These are phyloP conservation scores for Seiridium cupressi DNA, from an alignment of 2,329 filamentous ascomycete genomes.

Conservation along the genomic window DNA sequence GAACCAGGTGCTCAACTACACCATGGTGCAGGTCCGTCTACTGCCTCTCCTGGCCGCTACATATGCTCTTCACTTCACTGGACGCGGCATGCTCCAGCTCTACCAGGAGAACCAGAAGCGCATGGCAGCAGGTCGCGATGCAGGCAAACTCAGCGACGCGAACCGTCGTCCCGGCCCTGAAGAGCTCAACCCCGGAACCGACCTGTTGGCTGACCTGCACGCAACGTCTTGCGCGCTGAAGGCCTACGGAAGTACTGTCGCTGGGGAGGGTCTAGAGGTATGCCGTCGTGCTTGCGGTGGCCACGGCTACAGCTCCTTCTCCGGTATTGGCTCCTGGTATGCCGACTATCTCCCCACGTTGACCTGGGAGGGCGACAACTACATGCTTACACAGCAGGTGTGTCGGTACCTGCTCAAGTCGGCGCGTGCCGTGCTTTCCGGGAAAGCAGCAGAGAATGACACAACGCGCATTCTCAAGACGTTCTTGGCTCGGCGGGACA, in stretches of 20 bases:
- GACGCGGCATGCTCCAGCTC: conserved; percentile 71
- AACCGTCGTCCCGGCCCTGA: conserved; percentile 64
- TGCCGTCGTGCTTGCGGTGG: conserved; percentile 75
- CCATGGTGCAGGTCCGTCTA: conserved; percentile 74
- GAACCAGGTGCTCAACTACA: conserved; percentile 77
- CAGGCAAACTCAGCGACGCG: conserved; percentile 36
- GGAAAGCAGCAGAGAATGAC: conserved; percentile 61
- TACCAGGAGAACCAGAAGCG: conserved; percentile 72
- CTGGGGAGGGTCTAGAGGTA: conserved; percentile 72
- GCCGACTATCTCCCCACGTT: conserved; percentile 69
- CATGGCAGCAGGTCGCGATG: conserved; percentile 44
- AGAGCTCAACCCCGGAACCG: conserved; percentile 63
- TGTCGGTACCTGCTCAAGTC: conserved; percentile 75
- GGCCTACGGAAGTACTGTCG: conserved; percentile 68
- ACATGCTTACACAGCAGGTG: conserved; percentile 80
- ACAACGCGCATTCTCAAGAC: conserved; percentile 64
- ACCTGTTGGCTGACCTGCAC: conserved; percentile 71
- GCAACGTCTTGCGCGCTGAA: conserved; percentile 76
- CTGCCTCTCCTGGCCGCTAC: conserved; percentile 71
- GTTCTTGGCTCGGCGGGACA: conserved; percentile 65
- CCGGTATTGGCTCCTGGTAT: conserved; percentile 74
- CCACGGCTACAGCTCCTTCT: conserved; percentile 73
- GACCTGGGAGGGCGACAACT: conserved; percentile 79
- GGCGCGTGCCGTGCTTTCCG: conserved; percentile 66
- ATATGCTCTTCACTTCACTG: conserved; percentile 78